Evolutionary conservation across 495 filamentous ascomycete genomes (phyloP).

Genomic region (Neurospora sp.): DNA sequence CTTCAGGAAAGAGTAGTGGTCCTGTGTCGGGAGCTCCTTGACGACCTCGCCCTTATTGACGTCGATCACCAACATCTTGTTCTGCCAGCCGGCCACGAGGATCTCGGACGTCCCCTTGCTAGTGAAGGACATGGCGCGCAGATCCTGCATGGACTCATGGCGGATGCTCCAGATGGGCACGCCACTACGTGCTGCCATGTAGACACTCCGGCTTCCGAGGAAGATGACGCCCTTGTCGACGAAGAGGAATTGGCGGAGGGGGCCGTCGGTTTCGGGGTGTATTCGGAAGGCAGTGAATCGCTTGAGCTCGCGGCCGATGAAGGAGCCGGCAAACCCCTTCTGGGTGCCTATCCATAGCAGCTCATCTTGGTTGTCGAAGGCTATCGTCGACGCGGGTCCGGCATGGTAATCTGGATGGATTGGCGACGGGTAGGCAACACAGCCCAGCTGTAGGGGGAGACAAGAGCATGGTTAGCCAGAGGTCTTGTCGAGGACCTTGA

Average conservation of each 20-base stretch:
- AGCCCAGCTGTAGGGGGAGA: constrained; percentile 47
- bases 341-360: constrained; percentile 79
- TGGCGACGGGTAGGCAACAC: constrained; percentile 59
- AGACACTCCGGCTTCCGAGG: constrained; percentile 65
- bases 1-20: constrained; percentile 84
- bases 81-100: constrained; percentile 77
- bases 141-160: constrained; percentile 65
- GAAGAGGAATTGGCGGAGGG: constrained; percentile 71
- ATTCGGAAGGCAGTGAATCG: constrained; percentile 61
- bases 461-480: not conserved
- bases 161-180: constrained; percentile 76
- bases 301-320: constrained; percentile 71
- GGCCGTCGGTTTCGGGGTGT: constrained; percentile 55
- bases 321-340: constrained; percentile 77
- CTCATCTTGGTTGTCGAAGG: constrained; percentile 82
- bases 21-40: constrained; percentile 58
- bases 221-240: constrained; percentile 79
- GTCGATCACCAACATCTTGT: constrained; percentile 82
- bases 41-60: constrained; percentile 73
- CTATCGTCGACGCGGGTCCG: constrained; percentile 59
- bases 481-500: not conserved
- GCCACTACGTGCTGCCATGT: constrained; percentile 75
- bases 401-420: constrained; percentile 45
- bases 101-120: constrained; percentile 72
- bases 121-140: constrained; percentile 90